Conservation (phyloP, 2,329 filamentous ascomycete species). For the Arthrinium phaeospermum region DNA sequence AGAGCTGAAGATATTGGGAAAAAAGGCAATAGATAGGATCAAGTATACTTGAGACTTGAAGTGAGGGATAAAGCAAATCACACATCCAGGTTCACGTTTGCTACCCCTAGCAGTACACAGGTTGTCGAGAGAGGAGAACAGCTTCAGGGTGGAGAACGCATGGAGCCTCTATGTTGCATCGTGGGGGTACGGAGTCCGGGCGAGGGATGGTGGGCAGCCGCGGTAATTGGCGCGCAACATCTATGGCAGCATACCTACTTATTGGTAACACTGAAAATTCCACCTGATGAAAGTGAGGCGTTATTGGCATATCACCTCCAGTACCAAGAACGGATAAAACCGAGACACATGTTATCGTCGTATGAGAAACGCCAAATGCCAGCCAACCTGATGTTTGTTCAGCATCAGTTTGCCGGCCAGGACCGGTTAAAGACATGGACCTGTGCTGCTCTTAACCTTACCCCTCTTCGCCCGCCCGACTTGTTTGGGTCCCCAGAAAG, state of each 20-base stretch:
- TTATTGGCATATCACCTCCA: not conserved
- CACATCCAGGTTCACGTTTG: not conserved
- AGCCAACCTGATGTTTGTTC: not conserved
- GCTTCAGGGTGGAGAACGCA: not conserved
- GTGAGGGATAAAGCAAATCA: not conserved
- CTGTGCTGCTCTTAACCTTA: not conserved
- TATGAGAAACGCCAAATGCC: not conserved
- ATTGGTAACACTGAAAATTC: not conserved
- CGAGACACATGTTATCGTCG: not conserved
- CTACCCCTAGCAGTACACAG: not conserved
- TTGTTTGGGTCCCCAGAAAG: not conserved
- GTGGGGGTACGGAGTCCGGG: not conserved
- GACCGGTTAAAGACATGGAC: not conserved
- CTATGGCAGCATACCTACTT: not conserved
- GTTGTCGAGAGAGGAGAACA: not conserved
- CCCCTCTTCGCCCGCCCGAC: not conserved
- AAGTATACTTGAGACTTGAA: not conserved
- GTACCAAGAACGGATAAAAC: not conserved
- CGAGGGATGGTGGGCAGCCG: not conserved
- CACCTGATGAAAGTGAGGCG: not conserved
- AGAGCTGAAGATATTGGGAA: not conserved
- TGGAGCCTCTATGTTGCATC: constrained; percentile 6
- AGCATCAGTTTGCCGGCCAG: not conserved
- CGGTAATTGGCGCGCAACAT: not conserved
- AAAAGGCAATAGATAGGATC: not conserved